Evolutionary conservation across 306 rosid species (phyloP).

Genomic region (Canavalia ensiformis): DNA sequence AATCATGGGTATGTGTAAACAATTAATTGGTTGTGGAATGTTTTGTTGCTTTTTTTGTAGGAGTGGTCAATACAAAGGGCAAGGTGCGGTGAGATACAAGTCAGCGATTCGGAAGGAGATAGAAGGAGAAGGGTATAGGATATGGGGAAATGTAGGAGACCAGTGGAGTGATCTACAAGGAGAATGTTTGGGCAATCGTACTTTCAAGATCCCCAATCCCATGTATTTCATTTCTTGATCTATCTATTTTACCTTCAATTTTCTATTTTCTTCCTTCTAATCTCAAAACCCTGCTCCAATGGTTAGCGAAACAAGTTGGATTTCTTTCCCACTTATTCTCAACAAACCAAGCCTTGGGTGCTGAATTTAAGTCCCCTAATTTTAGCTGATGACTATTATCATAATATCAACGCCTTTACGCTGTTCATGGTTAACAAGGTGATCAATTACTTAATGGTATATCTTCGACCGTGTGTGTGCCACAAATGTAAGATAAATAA

Average conservation of each 20-base stretch:
- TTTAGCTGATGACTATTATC: not conserved
- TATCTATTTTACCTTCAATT: not conserved
- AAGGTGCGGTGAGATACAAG: constrained; percentile 69
- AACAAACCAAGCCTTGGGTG: not conserved
- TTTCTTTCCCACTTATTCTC: not conserved
- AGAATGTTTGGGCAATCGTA: constrained; percentile 69
- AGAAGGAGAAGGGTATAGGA: constrained; percentile 70
- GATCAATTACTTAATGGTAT: too few relatives aligned
- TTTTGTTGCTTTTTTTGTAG: constrained; percentile 44
- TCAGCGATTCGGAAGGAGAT: constrained; percentile 67
- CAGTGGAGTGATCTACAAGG: constrained; percentile 97
- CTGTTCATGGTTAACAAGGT: not conserved
- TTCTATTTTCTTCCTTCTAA: not conserved
- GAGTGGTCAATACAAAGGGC: constrained; percentile 61
- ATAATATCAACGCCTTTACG: not conserved
- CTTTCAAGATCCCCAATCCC: constrained; percentile 92
- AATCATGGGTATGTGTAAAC: not conserved
- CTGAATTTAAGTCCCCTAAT: not conserved
- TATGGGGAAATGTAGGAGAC: constrained; percentile 95
- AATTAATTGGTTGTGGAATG: constrained; percentile 10
- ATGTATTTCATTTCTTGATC: constrained; percentile 80
- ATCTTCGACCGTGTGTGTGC: too few relatives aligned
- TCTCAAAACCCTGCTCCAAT: too few relatives aligned
- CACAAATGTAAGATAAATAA: too few relatives aligned
- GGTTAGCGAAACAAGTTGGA: too few relatives aligned